Evolutionary conservation across 2,329 filamentous ascomycete genomes (phyloP).

Genomic region (Thermomyces lanuginosus): DNA sequence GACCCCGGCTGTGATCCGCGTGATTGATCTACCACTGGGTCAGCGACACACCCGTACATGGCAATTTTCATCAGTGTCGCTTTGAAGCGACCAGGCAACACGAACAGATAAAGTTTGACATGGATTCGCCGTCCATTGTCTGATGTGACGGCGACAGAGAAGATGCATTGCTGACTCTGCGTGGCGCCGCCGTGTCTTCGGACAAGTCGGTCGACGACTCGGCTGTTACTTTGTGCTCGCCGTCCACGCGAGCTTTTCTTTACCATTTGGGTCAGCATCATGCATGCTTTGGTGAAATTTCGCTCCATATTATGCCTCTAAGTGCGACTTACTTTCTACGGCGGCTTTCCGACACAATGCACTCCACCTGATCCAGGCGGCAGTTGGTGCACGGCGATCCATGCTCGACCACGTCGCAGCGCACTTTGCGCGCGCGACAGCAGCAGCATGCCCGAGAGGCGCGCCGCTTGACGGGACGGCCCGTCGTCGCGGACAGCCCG

Average conservation of each 20-base stretch:
- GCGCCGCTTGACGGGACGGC: constrained; percentile 56
- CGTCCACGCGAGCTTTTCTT: constrained; percentile 27
- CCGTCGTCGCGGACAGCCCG: constrained; percentile 34
- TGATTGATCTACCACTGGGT: constrained; percentile 29
- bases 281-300: background rate
- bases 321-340: constrained; percentile 40
- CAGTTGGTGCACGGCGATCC: constrained; percentile 79
- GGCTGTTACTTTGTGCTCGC: constrained; percentile 19
- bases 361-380: constrained; percentile 38
- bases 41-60: constrained; percentile 1
- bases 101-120: constrained; percentile 49
- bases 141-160: constrained; percentile 30
- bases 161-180: constrained; percentile 14
- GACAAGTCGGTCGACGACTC: constrained; percentile 20
- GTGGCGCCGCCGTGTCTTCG: constrained; percentile 18
- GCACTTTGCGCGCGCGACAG: constrained; percentile 75
- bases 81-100: constrained; percentile 11
- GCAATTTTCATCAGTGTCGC: too few species aligned
- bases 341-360: constrained; percentile 59
- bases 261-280: constrained; percentile 5
- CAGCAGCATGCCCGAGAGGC: constrained; percentile 85
- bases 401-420: constrained; percentile 81
- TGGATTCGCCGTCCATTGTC: constrained; percentile 38
- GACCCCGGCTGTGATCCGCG: constrained; percentile 28
- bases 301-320: too few species aligned